Evolutionary conservation across 352 stramenopile species (phyloP).

Genomic region (Blastocystis hominis): DNA sequence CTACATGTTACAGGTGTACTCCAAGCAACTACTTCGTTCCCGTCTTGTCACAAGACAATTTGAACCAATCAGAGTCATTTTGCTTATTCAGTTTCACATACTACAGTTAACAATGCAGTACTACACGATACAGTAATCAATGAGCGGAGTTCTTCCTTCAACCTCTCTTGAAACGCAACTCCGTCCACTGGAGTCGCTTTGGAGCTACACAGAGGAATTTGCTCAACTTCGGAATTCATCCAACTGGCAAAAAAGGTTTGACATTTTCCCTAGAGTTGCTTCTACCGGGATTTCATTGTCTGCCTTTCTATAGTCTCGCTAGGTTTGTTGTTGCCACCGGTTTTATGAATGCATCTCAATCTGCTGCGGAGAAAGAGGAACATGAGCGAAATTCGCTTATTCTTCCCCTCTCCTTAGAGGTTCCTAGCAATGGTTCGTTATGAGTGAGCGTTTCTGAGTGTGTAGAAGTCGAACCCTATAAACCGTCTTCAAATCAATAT

Average conservation of each 20-base stretch:
- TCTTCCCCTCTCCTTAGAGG: neutral
- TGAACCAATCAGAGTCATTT: conserved; percentile 78
- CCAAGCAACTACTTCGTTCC: neutral
- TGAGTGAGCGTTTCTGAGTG: neutral
- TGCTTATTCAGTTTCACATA: conserved; percentile 77
- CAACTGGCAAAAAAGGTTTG: neutral
- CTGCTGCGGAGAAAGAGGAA: neutral
- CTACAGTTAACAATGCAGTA: neutral
- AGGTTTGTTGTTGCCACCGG: too few relatives aligned
- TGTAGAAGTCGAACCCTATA: neutral
- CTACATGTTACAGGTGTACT: conserved; percentile 65
- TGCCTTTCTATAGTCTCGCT: too few relatives aligned
- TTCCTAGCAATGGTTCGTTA: neutral
- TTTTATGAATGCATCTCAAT: neutral
- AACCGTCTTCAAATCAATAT: neutral
- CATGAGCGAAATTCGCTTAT: neutral
- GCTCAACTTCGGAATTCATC: neutral
- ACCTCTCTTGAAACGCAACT: conserved; percentile 70
- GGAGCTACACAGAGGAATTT: conserved; percentile 63
- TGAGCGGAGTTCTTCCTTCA: conserved; percentile 76
- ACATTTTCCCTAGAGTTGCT: neutral
- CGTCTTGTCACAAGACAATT: conserved; percentile 70
- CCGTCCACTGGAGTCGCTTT: conserved; percentile 71
- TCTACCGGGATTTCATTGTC: too few relatives aligned
- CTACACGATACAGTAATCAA: conserved; percentile 68